Conservation (phyloP, 805 yeast genomes). For the Zygotorulaspora sp. region DNA sequence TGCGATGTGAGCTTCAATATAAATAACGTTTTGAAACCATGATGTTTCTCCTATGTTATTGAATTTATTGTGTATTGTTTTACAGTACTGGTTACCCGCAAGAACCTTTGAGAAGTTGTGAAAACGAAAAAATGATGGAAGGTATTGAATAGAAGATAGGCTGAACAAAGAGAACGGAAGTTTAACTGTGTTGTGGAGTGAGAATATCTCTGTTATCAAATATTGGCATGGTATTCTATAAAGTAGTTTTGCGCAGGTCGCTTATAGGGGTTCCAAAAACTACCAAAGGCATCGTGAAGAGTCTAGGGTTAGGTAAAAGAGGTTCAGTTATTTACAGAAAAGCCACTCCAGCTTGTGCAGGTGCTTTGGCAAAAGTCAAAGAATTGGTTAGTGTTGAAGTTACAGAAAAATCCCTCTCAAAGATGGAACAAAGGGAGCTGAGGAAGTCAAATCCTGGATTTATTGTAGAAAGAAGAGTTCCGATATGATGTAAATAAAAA, state of each 20-base stretch:
- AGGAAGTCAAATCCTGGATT: slow-evolving; percentile 69
- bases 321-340: slow-evolving; percentile 69
- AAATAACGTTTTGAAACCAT: too few species aligned
- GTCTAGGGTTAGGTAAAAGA: slow-evolving; percentile 71
- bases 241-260: slow-evolving; percentile 74
- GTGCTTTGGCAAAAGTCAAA: slow-evolving; percentile 75
- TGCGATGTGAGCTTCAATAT: too few species aligned
- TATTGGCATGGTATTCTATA: slow-evolving; percentile 44
- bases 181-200: too few species aligned
- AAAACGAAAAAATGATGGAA: too few species aligned
- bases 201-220: neutral
- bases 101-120: too few species aligned
- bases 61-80: too few species aligned
- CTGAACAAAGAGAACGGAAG: too few species aligned
- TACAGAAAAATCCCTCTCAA: slow-evolving; percentile 49
- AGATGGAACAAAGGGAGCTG: slow-evolving; percentile 46
- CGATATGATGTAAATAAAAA: slow-evolving; percentile 4
- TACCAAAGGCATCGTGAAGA: slow-evolving; percentile 57
- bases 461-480: slow-evolving; percentile 39
- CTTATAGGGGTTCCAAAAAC: slow-evolving; percentile 77
- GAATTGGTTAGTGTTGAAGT: slow-evolving; percentile 82
- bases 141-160: too few species aligned
- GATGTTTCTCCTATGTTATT: too few species aligned
- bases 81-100: too few species aligned
- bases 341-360: slow-evolving; percentile 77